These are phyloP conservation scores for Iberis amara DNA, from an alignment of 441 rosid genomes.

Conservation along the genomic window DNA sequence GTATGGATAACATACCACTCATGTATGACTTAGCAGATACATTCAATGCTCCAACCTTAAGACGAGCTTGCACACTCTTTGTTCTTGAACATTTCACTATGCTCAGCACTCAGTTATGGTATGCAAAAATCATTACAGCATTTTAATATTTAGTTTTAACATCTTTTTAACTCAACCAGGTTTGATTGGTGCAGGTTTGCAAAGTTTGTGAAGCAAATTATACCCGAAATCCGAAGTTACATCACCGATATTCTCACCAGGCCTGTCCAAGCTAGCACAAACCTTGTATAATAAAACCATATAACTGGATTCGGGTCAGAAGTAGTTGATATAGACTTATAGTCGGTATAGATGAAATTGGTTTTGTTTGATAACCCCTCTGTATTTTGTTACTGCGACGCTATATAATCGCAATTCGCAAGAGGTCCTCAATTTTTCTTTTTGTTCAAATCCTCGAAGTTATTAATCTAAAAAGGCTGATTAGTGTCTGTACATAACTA, in stretches of 20 bases:
- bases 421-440: too few species aligned
- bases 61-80: slow-evolving; percentile 51
- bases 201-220: slow-evolving; percentile 34
- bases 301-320: too few species aligned
- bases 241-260: slow-evolving; percentile 40
- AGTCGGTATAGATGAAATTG: too few species aligned
- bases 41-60: slow-evolving; percentile 46
- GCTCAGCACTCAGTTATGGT: slow-evolving; percentile 47
- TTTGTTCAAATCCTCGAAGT: too few species aligned
- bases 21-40: slow-evolving; percentile 62
- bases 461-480: too few species aligned
- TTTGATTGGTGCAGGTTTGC: slow-evolving; percentile 38
- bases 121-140: background rate
- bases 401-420: too few species aligned
- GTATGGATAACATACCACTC: slow-evolving; percentile 40
- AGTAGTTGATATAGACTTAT: too few species aligned
- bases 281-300: slow-evolving; percentile 10
- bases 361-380: too few species aligned
- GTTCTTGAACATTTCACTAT: slow-evolving; percentile 44
- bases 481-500: too few species aligned
- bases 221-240: slow-evolving; percentile 49
- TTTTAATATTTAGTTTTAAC: background rate
- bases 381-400: too few species aligned
- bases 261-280: slow-evolving; percentile 30
- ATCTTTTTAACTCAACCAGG: background rate